phyloP scores from a whole-genome alignment of 192 early-diverging fungal genomes.

The Linnemannia elongata region DNA sequence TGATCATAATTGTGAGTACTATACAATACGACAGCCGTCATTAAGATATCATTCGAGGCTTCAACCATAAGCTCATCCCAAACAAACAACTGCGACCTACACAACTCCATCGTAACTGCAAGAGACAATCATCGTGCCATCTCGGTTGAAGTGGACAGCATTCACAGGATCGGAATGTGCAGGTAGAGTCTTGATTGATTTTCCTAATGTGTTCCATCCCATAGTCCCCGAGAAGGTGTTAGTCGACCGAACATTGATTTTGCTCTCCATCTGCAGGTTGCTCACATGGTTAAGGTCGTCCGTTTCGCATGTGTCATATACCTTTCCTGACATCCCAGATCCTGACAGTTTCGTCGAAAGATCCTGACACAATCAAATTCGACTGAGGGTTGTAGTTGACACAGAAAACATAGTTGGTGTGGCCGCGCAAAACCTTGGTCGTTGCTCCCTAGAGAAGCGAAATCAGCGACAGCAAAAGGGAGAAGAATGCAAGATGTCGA shows the following conservation, averaged over 20 bases:
- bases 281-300: not conserved
- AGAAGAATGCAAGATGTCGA: not conserved
- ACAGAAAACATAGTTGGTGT: conserved; percentile 98
- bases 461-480: not conserved
- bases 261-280: not conserved
- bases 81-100: conserved; percentile 64
- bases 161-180: conserved; percentile 98
- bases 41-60: not conserved
- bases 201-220: conserved; percentile 59
- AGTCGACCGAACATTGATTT: not conserved
- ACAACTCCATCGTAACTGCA: conserved; percentile 96
- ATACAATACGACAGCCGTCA: not conserved
- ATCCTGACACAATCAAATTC: conserved; percentile 95
- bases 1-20: conserved; percentile 8
- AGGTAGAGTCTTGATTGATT: conserved; percentile 91
- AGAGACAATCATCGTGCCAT: conserved; percentile 96
- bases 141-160: conserved; percentile 96
- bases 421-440: conserved; percentile 86
- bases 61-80: not conserved
- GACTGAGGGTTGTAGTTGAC: conserved; percentile 97
- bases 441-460: conserved; percentile 66
- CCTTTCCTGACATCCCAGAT: conserved; percentile 97
- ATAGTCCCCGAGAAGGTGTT: not conserved
- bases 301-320: conserved; percentile 19
- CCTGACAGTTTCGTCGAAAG: conserved; percentile 96